These are phyloP conservation scores for Parietaria judaica DNA, from an alignment of 306 rosid genomes.

Conservation along the genomic window DNA sequence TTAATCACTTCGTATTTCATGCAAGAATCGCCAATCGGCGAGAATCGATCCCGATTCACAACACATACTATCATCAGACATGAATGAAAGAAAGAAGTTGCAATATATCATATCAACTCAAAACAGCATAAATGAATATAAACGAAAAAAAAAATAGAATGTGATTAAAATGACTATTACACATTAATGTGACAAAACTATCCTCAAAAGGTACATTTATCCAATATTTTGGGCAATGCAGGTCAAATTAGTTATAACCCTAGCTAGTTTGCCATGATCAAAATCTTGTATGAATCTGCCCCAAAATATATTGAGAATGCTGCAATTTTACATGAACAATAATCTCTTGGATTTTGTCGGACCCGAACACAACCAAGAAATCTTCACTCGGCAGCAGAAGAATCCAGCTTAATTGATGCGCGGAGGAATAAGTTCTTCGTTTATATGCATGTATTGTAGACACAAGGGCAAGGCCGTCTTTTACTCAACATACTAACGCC, in stretches of 20 bases:
- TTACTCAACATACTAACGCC: conserved; percentile 35
- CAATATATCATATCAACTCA: background rate
- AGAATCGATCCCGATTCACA: too few relatives aligned
- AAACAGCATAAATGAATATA: background rate
- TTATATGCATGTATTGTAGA: conserved; percentile 6
- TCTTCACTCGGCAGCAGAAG: conserved; percentile 15
- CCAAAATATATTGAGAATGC: conserved; percentile 8
- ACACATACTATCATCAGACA: too few relatives aligned
- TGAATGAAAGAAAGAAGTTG: background rate
- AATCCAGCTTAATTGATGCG: conserved; percentile 14
- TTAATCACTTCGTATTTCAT: too few relatives aligned
- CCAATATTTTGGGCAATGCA: background rate
- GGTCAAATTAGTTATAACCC: background rate
- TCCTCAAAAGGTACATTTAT: background rate
- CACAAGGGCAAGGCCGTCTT: conserved; percentile 12
- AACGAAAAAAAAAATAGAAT: background rate
- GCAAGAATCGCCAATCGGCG: too few relatives aligned
- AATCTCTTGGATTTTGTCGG: conserved; percentile 3
- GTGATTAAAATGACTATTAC: background rate
- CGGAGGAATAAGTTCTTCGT: conserved; percentile 5
- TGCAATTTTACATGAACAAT: conserved; percentile 15
- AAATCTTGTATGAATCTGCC: background rate
- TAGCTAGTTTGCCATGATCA: background rate
- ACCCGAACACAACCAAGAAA: conserved; percentile 11
- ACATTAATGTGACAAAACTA: background rate